These are phyloP conservation scores for Mycena epipterygia DNA, from an alignment of 768 basidiomycete genomes.

Conservation along the genomic window DNA sequence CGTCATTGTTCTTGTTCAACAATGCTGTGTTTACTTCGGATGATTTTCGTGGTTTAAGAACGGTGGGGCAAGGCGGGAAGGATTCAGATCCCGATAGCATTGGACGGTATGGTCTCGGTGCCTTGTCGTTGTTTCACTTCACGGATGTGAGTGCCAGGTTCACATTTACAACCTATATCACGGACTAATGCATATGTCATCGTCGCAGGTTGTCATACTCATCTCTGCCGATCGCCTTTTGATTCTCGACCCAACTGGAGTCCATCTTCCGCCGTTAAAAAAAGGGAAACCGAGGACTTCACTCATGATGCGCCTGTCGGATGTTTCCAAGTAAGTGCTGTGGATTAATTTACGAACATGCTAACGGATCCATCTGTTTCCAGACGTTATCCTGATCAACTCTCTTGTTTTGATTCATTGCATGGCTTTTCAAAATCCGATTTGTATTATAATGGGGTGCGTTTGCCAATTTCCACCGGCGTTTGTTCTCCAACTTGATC, in stretches of 20 bases:
- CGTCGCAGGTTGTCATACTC: conserved; percentile 43
- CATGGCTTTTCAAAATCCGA: conserved; percentile 32
- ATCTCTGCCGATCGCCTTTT: conserved; percentile 38
- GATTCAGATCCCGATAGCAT: conserved; percentile 39
- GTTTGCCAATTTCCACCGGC: neutral
- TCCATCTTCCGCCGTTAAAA: conserved; percentile 37
- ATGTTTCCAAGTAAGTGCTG: conserved; percentile 11
- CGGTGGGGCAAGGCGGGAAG: conserved; percentile 47
- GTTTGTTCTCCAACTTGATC: neutral
- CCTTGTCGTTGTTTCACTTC: conserved; percentile 47
- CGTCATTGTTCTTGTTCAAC: conserved; percentile 46
- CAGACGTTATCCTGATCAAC: conserved; percentile 34
- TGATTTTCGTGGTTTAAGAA: conserved; percentile 44
- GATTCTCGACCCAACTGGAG: conserved; percentile 44
- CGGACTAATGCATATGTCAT: neutral
- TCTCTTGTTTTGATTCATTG: conserved; percentile 28
- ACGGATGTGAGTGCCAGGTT: conserved; percentile 42
- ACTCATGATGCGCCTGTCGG: conserved; percentile 7
- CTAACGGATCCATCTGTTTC: neutral
- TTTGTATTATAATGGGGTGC: conserved; percentile 23
- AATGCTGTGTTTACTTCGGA: conserved; percentile 39
- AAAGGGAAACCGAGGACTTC: conserved; percentile 29
- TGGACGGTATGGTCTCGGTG: conserved; percentile 48
- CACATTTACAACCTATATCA: neutral
- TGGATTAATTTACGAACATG: neutral